phyloP scores from a whole-genome alignment of 371 early-diverging fungal species.

The Syncephalis fuscata region DNA sequence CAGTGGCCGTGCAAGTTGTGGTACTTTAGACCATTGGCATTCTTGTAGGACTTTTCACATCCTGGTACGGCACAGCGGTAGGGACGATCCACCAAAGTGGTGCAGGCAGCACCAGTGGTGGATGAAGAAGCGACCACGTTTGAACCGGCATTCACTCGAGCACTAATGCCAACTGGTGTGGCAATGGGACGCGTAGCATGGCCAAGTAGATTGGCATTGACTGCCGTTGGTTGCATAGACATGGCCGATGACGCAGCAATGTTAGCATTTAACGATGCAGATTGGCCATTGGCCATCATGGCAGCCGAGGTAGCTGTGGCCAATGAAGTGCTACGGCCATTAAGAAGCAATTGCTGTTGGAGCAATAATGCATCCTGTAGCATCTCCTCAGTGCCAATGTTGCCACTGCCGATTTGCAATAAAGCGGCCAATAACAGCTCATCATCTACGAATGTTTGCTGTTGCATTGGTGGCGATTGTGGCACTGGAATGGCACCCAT shows the following conservation, averaged over 20 bases:
- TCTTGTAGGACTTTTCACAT: slow-evolving; percentile 94
- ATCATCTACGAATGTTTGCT: too few species aligned
- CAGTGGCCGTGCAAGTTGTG: slow-evolving; percentile 24
- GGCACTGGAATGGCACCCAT: too few species aligned
- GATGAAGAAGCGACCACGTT: too few species aligned
- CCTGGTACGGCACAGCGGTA: slow-evolving; percentile 14
- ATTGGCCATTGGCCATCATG: too few species aligned
- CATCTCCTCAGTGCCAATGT: too few species aligned
- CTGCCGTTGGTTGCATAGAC: too few species aligned
- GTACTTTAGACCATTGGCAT: slow-evolving; percentile 95
- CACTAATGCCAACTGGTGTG: slow-evolving; percentile 11
- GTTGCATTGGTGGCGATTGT: too few species aligned
- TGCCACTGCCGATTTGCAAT: too few species aligned
- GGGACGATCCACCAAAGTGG: not conserved
- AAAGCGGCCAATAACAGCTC: too few species aligned
- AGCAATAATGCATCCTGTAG: slow-evolving; percentile 13
- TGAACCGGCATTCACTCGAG: slow-evolving; percentile 13
- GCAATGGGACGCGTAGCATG: slow-evolving; percentile 8
- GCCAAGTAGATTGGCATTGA: too few species aligned
- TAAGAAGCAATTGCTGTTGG: slow-evolving; percentile 12
- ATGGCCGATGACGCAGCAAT: too few species aligned
- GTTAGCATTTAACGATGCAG: too few species aligned
- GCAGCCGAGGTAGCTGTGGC: slow-evolving; percentile 6
- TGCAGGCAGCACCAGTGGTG: not conserved
- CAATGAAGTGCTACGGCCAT: slow-evolving; percentile 4